A percentile compares a stretch with the other conserved stretches of the same genome.
Conservation (phyloP, 371 early-diverging fungal genomes). For the Mortierella sp. region DNA sequence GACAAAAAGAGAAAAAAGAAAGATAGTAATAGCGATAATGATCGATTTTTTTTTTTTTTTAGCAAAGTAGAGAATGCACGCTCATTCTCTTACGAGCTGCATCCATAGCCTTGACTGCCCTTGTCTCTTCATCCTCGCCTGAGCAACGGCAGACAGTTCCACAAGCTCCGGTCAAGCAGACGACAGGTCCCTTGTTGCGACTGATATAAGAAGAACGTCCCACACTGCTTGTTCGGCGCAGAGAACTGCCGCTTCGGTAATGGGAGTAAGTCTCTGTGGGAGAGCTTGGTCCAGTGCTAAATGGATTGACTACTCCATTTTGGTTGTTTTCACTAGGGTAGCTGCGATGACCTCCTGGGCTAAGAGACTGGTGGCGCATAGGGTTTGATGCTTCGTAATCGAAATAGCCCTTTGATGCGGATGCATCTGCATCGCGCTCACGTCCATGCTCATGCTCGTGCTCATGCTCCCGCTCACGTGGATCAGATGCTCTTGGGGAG, state of each 20-base stretch:
- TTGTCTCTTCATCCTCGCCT: conserved; percentile 52
- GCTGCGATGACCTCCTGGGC: conserved; percentile 10
- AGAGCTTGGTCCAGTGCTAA: conserved; percentile 41
- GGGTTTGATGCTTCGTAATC: conserved; percentile 8
- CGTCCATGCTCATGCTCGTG: conserved; percentile 8
- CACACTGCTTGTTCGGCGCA: conserved; percentile 38
- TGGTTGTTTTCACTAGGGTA: conserved; percentile 13
- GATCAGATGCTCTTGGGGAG: not conserved
- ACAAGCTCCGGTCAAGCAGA: conserved; percentile 54
- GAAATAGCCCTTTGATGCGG: conserved; percentile 17
- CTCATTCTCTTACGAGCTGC: conserved; percentile 57
- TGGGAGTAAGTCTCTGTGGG: conserved; percentile 27
- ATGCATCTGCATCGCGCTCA: conserved; percentile 1
- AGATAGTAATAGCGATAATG: not conserved
- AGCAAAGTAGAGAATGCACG: conserved; percentile 49
- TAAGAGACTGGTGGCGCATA: conserved; percentile 5
- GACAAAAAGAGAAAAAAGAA: not conserved
- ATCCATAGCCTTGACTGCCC: conserved; percentile 54
- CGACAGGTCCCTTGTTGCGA: conserved; percentile 15
- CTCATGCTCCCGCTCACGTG: conserved; percentile 16
- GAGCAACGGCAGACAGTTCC: conserved; percentile 47
- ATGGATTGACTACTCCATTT: conserved; percentile 23
- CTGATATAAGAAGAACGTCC: conserved; percentile 33
- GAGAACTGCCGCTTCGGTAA: conserved; percentile 1
- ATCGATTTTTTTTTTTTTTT: not conserved